Percentiles rank a stretch among this genome's conserved stretches.
Evolutionary conservation across 441 rosid genomes (phyloP).

Genomic region (Gossypium lobatum): DNA sequence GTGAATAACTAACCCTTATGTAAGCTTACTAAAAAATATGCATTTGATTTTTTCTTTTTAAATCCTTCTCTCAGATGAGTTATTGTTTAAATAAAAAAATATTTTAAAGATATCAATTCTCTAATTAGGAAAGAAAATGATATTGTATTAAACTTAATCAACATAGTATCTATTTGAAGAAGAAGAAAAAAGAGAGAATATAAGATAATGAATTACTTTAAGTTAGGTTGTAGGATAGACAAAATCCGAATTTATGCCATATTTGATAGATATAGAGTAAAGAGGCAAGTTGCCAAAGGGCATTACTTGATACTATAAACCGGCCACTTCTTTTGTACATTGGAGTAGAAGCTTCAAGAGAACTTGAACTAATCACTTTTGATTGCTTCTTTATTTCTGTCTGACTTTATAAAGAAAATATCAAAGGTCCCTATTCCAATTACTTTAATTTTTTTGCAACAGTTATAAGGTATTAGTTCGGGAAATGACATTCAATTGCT

Average conservation of each 20-base stretch:
- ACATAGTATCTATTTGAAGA: neutral
- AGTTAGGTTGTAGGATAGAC: neutral
- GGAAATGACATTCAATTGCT: slow-evolving; percentile 1
- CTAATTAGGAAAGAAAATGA: too few species aligned
- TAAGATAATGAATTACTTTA: neutral
- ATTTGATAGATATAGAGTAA: neutral
- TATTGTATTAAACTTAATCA: neutral
- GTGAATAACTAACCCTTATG: too few species aligned
- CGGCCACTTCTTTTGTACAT: neutral
- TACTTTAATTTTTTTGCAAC: neutral
- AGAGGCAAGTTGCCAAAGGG: neutral
- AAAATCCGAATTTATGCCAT: neutral
- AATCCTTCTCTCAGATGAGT: too few species aligned
- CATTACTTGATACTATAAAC: neutral
- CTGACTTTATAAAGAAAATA: neutral
- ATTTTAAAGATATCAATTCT: too few species aligned
- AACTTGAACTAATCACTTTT: neutral
- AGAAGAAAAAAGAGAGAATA: neutral
- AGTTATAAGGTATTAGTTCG: neutral
- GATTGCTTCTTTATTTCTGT: neutral
- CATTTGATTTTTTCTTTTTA: too few species aligned
- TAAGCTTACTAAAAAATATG: too few species aligned
- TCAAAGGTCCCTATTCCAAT: neutral
- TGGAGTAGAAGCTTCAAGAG: slow-evolving; percentile 14
- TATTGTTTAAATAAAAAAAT: too few species aligned